Conservation (phyloP, 345 rosid species). For the Acer negundo region DNA sequence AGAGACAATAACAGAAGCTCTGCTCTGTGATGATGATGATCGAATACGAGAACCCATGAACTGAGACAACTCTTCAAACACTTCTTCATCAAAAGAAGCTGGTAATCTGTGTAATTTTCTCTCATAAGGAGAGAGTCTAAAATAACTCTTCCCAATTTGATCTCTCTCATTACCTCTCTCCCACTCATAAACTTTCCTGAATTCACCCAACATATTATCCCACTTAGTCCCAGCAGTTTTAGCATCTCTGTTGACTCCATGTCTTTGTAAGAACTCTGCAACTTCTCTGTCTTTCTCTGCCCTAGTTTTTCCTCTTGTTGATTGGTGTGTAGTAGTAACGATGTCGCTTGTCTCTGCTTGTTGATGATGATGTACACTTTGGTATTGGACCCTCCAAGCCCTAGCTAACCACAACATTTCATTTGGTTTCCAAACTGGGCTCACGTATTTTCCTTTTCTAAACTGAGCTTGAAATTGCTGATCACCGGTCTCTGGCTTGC, state of each 20-base stretch:
- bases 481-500: conserved; percentile 37
- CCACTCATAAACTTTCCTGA: conserved; percentile 94
- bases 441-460: conserved; percentile 91
- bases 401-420: conserved; percentile 97
- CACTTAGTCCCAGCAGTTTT: conserved; percentile 98
- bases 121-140: conserved; percentile 93
- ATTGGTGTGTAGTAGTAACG: conserved; percentile 6
- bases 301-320: conserved; percentile 77
- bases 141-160: conserved; percentile 85
- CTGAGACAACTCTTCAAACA: conserved; percentile 85
- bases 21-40: conserved; percentile 45
- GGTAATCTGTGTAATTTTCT: conserved; percentile 81
- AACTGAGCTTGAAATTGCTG: conserved; percentile 62
- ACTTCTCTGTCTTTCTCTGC: conserved; percentile 96
- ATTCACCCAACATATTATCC: conserved; percentile 99
- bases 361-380: conserved; percentile 28
- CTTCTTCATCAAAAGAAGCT: conserved; percentile 97
- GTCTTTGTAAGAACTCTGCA: conserved; percentile 79
- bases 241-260: conserved; percentile 82
- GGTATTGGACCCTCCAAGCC: conserved; percentile 93
- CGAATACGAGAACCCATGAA: conserved; percentile 90
- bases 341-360: conserved; percentile 30
- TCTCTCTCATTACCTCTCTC: conserved; percentile 80
- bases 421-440: conserved; percentile 98
- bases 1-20: conserved; percentile 24